These are phyloP conservation scores for Exophiala lecanii-corni DNA, from an alignment of 2,329 filamentous ascomycete genomes.

Conservation along the genomic window DNA sequence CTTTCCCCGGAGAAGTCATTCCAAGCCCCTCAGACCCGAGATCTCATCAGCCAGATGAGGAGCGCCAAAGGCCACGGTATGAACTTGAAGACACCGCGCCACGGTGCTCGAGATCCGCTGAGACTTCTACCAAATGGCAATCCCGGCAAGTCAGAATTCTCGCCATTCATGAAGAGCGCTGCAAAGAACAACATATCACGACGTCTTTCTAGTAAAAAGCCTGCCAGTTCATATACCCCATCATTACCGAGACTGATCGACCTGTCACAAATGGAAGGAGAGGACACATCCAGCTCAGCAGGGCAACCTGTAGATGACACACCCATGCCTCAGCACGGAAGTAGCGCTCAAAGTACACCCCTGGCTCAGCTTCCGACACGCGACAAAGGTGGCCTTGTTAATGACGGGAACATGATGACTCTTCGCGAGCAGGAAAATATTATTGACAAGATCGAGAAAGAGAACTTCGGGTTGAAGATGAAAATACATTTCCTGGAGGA, in stretches of 20 bases:
- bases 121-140: conserved; percentile 64
- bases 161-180: conserved; percentile 77
- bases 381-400: conserved; percentile 63
- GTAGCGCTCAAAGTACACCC: conserved; percentile 78
- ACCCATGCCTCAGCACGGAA: conserved; percentile 69
- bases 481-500: conserved; percentile 97
- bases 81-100: conserved; percentile 68
- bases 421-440: conserved; percentile 88
- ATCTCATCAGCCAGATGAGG: conserved; percentile 70
- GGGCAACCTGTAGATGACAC: conserved; percentile 62
- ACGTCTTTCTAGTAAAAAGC: conserved; percentile 57
- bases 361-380: conserved; percentile 64
- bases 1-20: conserved; percentile 87
- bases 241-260: conserved; percentile 69
- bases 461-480: conserved; percentile 94
- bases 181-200: conserved; percentile 63
- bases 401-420: conserved; percentile 85
- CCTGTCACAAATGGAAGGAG: conserved; percentile 62
- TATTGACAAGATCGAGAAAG: conserved; percentile 94
- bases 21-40: conserved; percentile 72
- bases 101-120: conserved; percentile 62
- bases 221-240: conserved; percentile 62
- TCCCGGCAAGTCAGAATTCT: conserved; percentile 69
- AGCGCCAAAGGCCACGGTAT: conserved; percentile 54
- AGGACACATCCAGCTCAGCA: conserved; percentile 60